These are phyloP conservation scores for Neurospora cerealis DNA, from an alignment of 495 filamentous ascomycete species.

Conservation along the genomic window DNA sequence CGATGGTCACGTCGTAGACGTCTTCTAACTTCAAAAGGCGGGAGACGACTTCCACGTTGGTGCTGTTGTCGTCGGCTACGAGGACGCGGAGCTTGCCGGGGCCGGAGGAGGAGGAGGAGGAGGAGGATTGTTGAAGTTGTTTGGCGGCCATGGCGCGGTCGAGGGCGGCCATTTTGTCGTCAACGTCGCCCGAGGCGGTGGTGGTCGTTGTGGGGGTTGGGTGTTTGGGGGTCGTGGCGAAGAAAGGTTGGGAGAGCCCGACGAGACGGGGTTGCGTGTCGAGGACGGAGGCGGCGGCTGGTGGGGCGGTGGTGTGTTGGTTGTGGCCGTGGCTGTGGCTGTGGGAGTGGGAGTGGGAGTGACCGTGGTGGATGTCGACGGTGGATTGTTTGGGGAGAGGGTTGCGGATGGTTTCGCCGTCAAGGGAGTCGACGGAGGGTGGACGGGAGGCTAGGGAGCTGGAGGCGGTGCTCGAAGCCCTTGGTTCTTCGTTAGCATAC, in stretches of 20 bases:
- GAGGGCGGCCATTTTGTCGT: slow-evolving; percentile 32
- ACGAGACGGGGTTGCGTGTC: slow-evolving; percentile 64
- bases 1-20: slow-evolving; percentile 62
- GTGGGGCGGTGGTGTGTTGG: background rate
- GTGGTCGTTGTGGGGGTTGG: slow-evolving; percentile 15
- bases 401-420: slow-evolving; percentile 42
- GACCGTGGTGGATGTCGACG: slow-evolving; percentile 17
- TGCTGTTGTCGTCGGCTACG: slow-evolving; percentile 90
- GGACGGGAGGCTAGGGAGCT: slow-evolving; percentile 56
- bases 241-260: slow-evolving; percentile 79
- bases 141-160: slow-evolving; percentile 44
- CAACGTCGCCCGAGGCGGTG: slow-evolving; percentile 1
- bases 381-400: slow-evolving; percentile 19
- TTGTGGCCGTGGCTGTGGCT: background rate
- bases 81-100: slow-evolving; percentile 65
- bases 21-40: slow-evolving; percentile 47
- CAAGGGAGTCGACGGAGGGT: slow-evolving; percentile 65
- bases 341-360: background rate
- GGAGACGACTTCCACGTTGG: slow-evolving; percentile 87
- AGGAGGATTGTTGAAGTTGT: background rate
- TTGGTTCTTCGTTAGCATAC: slow-evolving; percentile 26
- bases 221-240: slow-evolving; percentile 46
- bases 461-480: slow-evolving; percentile 35
- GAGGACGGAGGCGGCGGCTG: slow-evolving; percentile 16
- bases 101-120: slow-evolving; percentile 14